These are phyloP conservation scores for Claviceps africana DNA, from an alignment of 2,329 filamentous ascomycete genomes.

Conservation along the genomic window DNA sequence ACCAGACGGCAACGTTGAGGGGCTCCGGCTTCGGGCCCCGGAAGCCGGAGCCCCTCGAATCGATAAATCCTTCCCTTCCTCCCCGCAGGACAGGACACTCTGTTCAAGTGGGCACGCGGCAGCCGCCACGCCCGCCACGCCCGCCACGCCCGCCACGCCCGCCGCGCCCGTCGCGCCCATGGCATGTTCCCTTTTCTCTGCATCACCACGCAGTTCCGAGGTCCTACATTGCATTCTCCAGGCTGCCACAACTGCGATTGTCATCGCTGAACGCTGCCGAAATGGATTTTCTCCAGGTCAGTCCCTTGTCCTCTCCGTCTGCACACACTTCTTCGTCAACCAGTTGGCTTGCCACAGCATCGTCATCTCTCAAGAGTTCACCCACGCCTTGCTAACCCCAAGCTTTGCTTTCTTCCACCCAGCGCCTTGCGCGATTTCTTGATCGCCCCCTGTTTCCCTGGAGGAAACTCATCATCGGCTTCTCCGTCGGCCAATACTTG, in stretches of 20 bases:
- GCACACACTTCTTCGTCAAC: too few species aligned
- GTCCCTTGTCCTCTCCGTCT: neutral
- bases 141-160: too few species aligned
- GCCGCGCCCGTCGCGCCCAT: too few species aligned
- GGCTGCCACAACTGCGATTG: conserved; percentile 2
- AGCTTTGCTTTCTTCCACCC: conserved; percentile 1
- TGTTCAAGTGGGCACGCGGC: neutral
- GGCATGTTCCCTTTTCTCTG: neutral
- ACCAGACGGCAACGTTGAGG: too few species aligned
- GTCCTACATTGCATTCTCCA: neutral
- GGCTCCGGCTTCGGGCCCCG: too few species aligned
- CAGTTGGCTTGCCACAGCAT: too few species aligned
- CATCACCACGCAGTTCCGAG: neutral
- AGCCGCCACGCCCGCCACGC: too few species aligned
- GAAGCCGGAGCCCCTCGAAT: too few species aligned
- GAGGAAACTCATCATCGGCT: conserved; percentile 92
- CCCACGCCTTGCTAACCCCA: neutral
- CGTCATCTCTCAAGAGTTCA: neutral
- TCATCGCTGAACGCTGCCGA: conserved; percentile 9
- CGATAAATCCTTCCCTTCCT: too few species aligned
- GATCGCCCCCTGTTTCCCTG: conserved; percentile 91
- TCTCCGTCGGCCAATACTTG: conserved; percentile 80
- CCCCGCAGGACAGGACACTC: neutral
- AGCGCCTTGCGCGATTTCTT: conserved; percentile 70
- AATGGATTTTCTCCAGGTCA: conserved; percentile 35